Evolutionary conservation across 768 basidiomycete species (phyloP).

Genomic region (Russula earlei): DNA sequence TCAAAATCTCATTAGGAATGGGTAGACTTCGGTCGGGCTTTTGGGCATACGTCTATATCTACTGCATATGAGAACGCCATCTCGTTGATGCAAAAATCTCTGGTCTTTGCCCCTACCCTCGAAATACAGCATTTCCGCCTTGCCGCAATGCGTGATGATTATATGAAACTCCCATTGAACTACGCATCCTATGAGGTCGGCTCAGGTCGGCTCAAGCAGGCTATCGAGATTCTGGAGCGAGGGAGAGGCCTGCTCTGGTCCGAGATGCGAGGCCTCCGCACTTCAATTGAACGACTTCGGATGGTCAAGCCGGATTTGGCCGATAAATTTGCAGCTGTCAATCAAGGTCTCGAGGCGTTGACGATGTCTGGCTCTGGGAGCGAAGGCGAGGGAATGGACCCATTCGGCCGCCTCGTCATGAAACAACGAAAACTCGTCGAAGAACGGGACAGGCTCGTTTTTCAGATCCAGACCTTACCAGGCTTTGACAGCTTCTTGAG

Average conservation of each 20-base stretch:
- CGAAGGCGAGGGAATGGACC: too few relatives aligned
- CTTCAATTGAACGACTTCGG: neutral
- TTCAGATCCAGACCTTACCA: too few relatives aligned
- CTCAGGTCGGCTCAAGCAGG: neutral
- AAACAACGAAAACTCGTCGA: too few relatives aligned
- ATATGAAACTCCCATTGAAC: neutral
- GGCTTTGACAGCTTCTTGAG: too few relatives aligned
- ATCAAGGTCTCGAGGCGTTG: neutral
- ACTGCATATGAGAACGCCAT: neutral
- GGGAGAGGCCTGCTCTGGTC: neutral
- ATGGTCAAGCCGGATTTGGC: neutral
- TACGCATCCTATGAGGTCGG: neutral
- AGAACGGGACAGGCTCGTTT: too few relatives aligned
- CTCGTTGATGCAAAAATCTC: neutral
- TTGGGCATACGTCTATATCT: neutral
- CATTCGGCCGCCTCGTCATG: too few relatives aligned
- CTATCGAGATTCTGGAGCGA: neutral
- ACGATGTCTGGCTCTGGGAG: neutral
- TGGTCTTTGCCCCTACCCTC: neutral
- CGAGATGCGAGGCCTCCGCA: neutral
- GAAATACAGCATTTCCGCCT: neutral
- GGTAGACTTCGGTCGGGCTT: neutral
- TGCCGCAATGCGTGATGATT: neutral
- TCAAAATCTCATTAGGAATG: neutral
- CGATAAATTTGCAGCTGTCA: neutral